phyloP scores from a whole-genome alignment of 2,329 filamentous ascomycete species.

The Colletotrichum australisinense region DNA sequence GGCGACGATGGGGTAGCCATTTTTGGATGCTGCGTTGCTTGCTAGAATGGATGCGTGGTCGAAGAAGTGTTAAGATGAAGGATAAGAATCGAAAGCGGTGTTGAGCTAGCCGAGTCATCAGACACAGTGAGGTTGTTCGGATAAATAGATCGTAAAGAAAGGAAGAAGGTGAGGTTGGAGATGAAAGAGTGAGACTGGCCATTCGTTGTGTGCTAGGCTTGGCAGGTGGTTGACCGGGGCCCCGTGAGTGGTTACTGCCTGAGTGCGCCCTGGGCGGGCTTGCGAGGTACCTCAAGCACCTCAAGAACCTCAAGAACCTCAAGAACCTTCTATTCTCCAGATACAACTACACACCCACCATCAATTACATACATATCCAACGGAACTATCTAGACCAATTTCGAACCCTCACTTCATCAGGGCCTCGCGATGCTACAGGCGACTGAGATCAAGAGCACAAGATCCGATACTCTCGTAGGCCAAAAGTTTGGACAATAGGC shows the following conservation, averaged over 20 bases:
- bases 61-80: not conserved
- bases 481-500: not conserved
- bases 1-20: conserved; percentile 25
- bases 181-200: not conserved
- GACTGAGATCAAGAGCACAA: not conserved
- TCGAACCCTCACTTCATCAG: not conserved
- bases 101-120: not conserved
- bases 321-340: too few species aligned
- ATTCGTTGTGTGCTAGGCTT: not conserved
- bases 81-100: not conserved
- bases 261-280: not conserved
- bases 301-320: too few species aligned
- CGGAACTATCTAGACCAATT: not conserved
- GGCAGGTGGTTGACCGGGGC: not conserved
- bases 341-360: too few species aligned
- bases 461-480: not conserved
- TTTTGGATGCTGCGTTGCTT: not conserved
- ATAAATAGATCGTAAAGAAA: not conserved
- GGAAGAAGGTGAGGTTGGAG: not conserved
- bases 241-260: not conserved
- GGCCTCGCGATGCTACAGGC: not conserved
- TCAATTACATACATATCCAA: not conserved
- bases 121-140: not conserved
- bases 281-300: not conserved
- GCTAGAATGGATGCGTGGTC: not conserved